Evolutionary conservation across 148 eudicot genomes (phyloP).

Genomic region (Persicaria maculosa): DNA sequence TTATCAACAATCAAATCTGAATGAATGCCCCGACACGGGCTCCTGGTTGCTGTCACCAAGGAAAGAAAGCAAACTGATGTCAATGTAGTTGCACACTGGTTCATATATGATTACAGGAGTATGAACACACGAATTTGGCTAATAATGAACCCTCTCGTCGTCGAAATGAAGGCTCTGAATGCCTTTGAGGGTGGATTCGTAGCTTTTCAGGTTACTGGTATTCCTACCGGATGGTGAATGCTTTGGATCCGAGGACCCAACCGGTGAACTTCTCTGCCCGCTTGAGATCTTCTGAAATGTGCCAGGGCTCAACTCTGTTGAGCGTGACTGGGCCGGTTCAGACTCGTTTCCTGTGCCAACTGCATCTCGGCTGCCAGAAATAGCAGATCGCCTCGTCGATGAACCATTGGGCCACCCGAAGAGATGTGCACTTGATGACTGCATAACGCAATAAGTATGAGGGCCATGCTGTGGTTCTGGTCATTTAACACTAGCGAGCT

Average conservation of each 20-base stretch:
- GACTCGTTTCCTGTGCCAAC: slow-evolving; percentile 42
- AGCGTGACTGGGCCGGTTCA: slow-evolving; percentile 43
- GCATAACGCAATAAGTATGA: slow-evolving; percentile 11
- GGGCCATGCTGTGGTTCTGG: neutral
- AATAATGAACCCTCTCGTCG: slow-evolving; percentile 40
- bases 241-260: slow-evolving; percentile 58
- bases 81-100: slow-evolving; percentile 6
- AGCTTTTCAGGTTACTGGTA: slow-evolving; percentile 39
- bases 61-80: neutral
- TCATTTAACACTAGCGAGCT: neutral
- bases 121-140: neutral
- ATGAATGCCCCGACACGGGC: no score
- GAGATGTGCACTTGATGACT: slow-evolving; percentile 53
- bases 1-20: slow-evolving; percentile 1
- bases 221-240: slow-evolving; percentile 47
- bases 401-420: slow-evolving; percentile 60
- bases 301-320: slow-evolving; percentile 53
- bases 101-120: slow-evolving; percentile 7
- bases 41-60: neutral
- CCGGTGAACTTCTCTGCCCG: slow-evolving; percentile 57
- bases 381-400: slow-evolving; percentile 42
- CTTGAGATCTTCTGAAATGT: slow-evolving; percentile 46
- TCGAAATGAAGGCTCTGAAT: slow-evolving; percentile 67
- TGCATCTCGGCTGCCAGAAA: slow-evolving; percentile 51
- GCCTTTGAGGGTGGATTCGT: slow-evolving; percentile 71